A percentile compares a stretch with the other conserved stretches of the same genome.
Conservation (phyloP, 2,329 filamentous ascomycete genomes). For the Penicillium digitatum region DNA sequence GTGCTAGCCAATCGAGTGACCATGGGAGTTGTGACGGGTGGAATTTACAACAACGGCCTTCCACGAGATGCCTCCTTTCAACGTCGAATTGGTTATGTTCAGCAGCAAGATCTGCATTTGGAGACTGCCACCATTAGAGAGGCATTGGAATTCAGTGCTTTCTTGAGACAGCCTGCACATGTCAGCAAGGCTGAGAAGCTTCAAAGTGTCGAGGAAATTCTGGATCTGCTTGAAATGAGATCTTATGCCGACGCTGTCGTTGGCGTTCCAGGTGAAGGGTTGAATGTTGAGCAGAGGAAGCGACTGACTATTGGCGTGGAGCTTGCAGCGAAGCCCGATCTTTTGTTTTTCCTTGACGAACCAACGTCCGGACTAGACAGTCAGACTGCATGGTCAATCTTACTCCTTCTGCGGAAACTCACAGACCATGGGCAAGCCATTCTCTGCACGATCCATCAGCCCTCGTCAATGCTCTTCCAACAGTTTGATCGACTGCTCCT, state of each 20-base stretch:
- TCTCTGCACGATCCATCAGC: slow-evolving; percentile 90
- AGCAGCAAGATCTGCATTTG: slow-evolving; percentile 73
- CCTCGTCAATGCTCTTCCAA: slow-evolving; percentile 87
- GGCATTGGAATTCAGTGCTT: slow-evolving; percentile 75
- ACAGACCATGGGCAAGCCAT: slow-evolving; percentile 83
- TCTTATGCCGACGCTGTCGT: background rate
- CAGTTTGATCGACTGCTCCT: slow-evolving; percentile 60
- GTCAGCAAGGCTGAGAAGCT: slow-evolving; percentile 50
- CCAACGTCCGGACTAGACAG: slow-evolving; percentile 87
- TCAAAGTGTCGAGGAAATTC: background rate
- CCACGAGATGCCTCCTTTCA: slow-evolving; percentile 56
- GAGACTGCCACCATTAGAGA: slow-evolving; percentile 80
- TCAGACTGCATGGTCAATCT: slow-evolving; percentile 85
- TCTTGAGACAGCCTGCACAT: slow-evolving; percentile 73
- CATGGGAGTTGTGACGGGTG: slow-evolving; percentile 61
- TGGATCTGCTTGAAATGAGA: background rate
- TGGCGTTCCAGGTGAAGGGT: background rate
- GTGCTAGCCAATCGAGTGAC: slow-evolving; percentile 57
- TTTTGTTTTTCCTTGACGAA: slow-evolving; percentile 86
- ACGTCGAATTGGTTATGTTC: slow-evolving; percentile 63
- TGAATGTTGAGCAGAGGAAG: slow-evolving; percentile 54
- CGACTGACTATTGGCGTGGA: slow-evolving; percentile 89
- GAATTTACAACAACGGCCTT: slow-evolving; percentile 62
- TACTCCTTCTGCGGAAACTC: slow-evolving; percentile 79
- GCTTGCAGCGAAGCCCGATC: slow-evolving; percentile 78